Conservation (phyloP, 1,284 basidiomycete species). For the Sanghuangporus weigelae region DNA sequence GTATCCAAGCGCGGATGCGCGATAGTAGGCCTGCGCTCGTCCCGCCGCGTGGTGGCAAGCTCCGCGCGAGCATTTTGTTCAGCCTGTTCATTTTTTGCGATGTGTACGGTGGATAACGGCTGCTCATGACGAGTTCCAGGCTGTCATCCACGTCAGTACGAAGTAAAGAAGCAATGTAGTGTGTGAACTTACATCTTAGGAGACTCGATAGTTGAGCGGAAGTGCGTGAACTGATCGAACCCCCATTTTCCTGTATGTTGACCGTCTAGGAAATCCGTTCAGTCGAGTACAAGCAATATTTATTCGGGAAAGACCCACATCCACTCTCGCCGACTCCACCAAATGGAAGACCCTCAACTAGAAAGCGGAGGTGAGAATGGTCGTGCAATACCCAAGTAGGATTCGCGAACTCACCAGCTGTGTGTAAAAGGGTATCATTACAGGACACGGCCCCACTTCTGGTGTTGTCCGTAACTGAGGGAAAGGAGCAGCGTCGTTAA, state of each 20-base stretch:
- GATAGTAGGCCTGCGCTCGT: neutral
- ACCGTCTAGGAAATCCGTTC: slow-evolving; percentile 39
- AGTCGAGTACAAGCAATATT: neutral
- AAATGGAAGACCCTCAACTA: slow-evolving; percentile 64
- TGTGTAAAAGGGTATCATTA: slow-evolving; percentile 61
- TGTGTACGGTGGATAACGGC: slow-evolving; percentile 64
- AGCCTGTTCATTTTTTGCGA: slow-evolving; percentile 21
- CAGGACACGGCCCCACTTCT: slow-evolving; percentile 60
- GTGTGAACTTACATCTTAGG: slow-evolving; percentile 49
- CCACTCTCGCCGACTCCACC: slow-evolving; percentile 72
- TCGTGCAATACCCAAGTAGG: neutral
- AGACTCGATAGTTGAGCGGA: slow-evolving; percentile 53
- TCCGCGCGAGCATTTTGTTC: neutral
- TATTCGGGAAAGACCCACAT: slow-evolving; percentile 37
- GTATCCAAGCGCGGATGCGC: neutral
- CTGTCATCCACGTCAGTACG: slow-evolving; percentile 31
- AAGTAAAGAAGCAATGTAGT: neutral
- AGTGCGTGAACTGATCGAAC: slow-evolving; percentile 69
- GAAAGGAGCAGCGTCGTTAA: neutral
- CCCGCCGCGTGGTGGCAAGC: slow-evolving; percentile 12
- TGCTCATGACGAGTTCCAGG: slow-evolving; percentile 43
- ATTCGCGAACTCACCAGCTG: slow-evolving; percentile 37
- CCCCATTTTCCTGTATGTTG: slow-evolving; percentile 56
- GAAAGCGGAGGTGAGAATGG: neutral
- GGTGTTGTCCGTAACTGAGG: slow-evolving; percentile 58